Evolutionary conservation across 2,329 filamentous ascomycete genomes (phyloP).

Genomic region (Hymenoscyphus infarciens): DNA sequence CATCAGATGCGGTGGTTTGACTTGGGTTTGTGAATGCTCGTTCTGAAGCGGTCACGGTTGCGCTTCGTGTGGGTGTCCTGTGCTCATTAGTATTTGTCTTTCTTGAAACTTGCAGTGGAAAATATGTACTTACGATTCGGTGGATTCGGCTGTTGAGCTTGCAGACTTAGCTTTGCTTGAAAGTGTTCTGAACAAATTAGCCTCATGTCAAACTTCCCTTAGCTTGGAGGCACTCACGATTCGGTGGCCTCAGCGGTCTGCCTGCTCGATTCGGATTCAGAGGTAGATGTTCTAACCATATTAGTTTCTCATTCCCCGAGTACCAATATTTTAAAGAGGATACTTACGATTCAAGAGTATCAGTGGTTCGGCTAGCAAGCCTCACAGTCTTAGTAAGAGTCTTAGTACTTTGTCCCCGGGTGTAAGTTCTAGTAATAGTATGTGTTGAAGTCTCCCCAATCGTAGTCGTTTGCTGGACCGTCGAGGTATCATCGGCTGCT

Average conservation of each 20-base stretch:
- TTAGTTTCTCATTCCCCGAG: neutral
- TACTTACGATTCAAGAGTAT: neutral
- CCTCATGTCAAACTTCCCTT: neutral
- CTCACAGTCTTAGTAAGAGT: neutral
- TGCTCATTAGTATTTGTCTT: neutral
- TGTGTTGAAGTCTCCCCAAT: neutral
- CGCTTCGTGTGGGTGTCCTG: neutral
- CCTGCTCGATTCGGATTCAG: neutral
- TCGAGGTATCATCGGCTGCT: neutral
- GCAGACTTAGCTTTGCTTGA: neutral
- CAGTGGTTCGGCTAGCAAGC: neutral
- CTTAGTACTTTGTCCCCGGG: neutral
- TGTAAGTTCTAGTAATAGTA: neutral
- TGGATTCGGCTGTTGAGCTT: neutral
- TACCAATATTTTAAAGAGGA: neutral
- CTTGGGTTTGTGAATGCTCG: neutral
- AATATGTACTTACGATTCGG: neutral
- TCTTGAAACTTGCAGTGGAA: neutral
- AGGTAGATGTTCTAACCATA: neutral
- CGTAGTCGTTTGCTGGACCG: neutral
- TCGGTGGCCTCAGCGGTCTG: neutral
- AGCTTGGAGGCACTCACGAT: neutral
- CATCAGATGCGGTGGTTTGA: neutral
- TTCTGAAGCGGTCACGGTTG: neutral
- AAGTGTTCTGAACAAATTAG: neutral